These are phyloP conservation scores for Colletotrichum cuscutae DNA, from an alignment of 2,329 filamentous ascomycete species.

Conservation along the genomic window DNA sequence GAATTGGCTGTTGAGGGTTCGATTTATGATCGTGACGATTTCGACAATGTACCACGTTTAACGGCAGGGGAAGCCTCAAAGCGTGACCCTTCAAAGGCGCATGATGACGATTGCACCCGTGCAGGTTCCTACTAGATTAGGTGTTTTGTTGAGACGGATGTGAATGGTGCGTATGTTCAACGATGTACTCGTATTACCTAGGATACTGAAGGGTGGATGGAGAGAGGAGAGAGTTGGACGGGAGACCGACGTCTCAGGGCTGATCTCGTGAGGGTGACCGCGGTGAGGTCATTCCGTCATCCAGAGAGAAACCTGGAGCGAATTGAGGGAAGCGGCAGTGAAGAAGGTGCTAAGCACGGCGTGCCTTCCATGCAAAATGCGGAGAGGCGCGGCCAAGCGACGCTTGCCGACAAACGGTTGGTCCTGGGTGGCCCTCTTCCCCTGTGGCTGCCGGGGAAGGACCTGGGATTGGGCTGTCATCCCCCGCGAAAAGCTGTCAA, in stretches of 20 bases:
- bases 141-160: not conserved
- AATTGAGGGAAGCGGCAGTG: not conserved
- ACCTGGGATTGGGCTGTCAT: slow-evolving; percentile 9
- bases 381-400: slow-evolving; percentile 32
- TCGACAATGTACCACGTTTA: slow-evolving; percentile 13
- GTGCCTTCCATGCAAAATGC: slow-evolving; percentile 11
- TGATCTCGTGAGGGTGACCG: slow-evolving; percentile 34
- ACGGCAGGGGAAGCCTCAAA: slow-evolving; percentile 3
- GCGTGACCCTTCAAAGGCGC: slow-evolving; percentile 17
- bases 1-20: not conserved
- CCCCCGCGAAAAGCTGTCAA: slow-evolving; percentile 25
- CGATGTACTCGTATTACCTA: not conserved
- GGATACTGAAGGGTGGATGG: not conserved
- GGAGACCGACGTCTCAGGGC: slow-evolving; percentile 31
- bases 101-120: slow-evolving; percentile 27
- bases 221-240: slow-evolving; percentile 2
- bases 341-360: not conserved
- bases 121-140: not conserved
- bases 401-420: slow-evolving; percentile 33
- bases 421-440: slow-evolving; percentile 3
- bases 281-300: slow-evolving; percentile 33
- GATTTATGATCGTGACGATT: not conserved
- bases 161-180: not conserved
- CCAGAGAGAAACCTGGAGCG: not conserved
- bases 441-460: slow-evolving; percentile 23